phyloP scores from a whole-genome alignment of 495 filamentous ascomycete genomes.

The Neurospora sp. region DNA sequence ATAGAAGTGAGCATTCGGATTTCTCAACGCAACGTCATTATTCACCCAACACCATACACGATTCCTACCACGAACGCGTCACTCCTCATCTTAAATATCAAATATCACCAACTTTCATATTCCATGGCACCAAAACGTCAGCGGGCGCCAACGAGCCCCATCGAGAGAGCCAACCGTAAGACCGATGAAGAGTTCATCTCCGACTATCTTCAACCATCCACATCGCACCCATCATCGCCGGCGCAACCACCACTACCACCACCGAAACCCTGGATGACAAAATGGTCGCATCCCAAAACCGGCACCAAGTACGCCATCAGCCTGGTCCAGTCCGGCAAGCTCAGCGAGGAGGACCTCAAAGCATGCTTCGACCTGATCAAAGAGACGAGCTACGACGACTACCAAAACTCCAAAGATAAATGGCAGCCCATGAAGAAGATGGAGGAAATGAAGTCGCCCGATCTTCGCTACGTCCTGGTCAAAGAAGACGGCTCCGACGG shows the following conservation, averaged over 20 bases:
- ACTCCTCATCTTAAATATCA: background rate
- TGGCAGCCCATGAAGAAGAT: slow-evolving; percentile 65
- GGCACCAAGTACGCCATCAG: slow-evolving; percentile 28
- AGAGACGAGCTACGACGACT: slow-evolving; percentile 56
- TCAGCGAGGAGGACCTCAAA: slow-evolving; percentile 45
- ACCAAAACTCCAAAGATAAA: slow-evolving; percentile 50
- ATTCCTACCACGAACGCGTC: background rate
- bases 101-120: background rate
- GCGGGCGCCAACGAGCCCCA: slow-evolving; percentile 25
- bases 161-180: slow-evolving; percentile 35
- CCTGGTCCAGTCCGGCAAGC: slow-evolving; percentile 36
- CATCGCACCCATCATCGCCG: background rate
- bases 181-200: slow-evolving; percentile 34
- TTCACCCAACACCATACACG: background rate
- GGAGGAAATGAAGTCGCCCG: slow-evolving; percentile 65
- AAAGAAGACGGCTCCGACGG: slow-evolving; percentile 18
- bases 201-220: slow-evolving; percentile 28
- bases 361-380: slow-evolving; percentile 64
- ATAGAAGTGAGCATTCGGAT: background rate
- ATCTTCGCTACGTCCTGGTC: slow-evolving; percentile 58
- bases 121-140: slow-evolving; percentile 21
- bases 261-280: slow-evolving; percentile 27
- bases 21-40: background rate
- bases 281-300: slow-evolving; percentile 35
- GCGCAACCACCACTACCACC: background rate